Evolutionary conservation across 1,139 yeast genomes (phyloP).

Genomic region (Scheffersomyces illinoinensis): DNA sequence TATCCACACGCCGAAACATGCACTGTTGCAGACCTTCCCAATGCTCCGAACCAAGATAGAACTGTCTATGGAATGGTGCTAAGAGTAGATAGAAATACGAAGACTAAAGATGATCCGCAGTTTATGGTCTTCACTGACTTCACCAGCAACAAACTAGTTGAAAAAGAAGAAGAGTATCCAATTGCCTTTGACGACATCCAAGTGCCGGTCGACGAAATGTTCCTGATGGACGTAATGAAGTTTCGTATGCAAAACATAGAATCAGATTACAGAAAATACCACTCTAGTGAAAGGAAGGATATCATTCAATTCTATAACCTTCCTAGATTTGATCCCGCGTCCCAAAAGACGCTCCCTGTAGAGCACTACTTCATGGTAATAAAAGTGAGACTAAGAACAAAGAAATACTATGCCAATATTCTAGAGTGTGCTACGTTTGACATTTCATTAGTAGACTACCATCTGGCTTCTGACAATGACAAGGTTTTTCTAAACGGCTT

Average conservation of each 20-base stretch:
- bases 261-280: not conserved
- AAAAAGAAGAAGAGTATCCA: not conserved
- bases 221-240: not conserved
- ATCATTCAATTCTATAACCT: not conserved
- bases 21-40: not conserved
- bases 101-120: not conserved
- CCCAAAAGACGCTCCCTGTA: not conserved
- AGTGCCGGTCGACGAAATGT: not conserved
- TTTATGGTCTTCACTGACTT: not conserved
- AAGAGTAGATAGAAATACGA: not conserved
- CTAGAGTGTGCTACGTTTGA: not conserved
- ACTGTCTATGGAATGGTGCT: not conserved
- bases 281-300: not conserved
- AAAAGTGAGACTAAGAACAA: not conserved
- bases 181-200: not conserved
- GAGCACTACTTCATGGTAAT: not conserved
- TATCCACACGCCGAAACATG: not conserved
- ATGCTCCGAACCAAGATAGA: not conserved
- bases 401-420: not conserved
- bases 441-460: not conserved
- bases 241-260: not conserved
- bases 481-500: not conserved
- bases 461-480: not conserved
- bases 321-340: not conserved
- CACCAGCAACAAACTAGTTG: not conserved